Evolutionary conservation across 768 basidiomycete species (phyloP).

Genomic region (Lyophyllum semitale): DNA sequence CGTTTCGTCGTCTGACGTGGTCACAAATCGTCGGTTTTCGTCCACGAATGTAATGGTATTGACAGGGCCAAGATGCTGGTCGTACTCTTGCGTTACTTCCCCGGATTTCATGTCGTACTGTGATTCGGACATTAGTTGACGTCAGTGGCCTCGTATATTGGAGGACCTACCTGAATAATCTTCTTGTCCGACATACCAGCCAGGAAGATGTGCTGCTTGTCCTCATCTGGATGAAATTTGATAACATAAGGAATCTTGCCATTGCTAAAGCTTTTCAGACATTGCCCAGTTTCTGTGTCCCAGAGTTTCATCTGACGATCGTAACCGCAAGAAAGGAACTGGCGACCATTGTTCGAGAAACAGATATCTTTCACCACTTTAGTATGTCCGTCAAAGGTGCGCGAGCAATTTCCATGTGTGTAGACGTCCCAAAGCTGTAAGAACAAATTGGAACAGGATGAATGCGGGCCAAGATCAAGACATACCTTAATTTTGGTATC

Average conservation of each 20-base stretch:
- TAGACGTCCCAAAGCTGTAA: conserved; percentile 97
- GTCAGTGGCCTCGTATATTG: not conserved
- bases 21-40: conserved; percentile 95
- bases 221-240: conserved; percentile 93
- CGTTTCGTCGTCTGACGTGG: conserved; percentile 98
- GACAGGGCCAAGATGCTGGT: conserved; percentile 97
- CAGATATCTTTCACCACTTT: conserved; percentile 96
- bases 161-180: conserved; percentile 82
- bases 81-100: conserved; percentile 97
- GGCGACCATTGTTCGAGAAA: conserved; percentile 90
- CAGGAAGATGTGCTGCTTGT: conserved; percentile 94
- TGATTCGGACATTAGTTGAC: conserved; percentile 18
- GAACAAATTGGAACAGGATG: conserved; percentile 11
- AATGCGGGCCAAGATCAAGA: conserved; percentile 3
- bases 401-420: conserved; percentile 91
- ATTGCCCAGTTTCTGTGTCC: conserved; percentile 99
- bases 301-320: conserved; percentile 98
- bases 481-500: conserved; percentile 96
- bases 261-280: conserved; percentile 94
- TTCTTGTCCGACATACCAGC: conserved; percentile 99
- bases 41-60: conserved; percentile 99
- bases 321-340: conserved; percentile 90
- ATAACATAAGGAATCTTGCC: conserved; percentile 97
- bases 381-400: conserved; percentile 96
- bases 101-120: conserved; percentile 95